These are phyloP conservation scores for Colletotrichum plurivorum DNA, from an alignment of 2,329 filamentous ascomycete genomes.

Conservation along the genomic window DNA sequence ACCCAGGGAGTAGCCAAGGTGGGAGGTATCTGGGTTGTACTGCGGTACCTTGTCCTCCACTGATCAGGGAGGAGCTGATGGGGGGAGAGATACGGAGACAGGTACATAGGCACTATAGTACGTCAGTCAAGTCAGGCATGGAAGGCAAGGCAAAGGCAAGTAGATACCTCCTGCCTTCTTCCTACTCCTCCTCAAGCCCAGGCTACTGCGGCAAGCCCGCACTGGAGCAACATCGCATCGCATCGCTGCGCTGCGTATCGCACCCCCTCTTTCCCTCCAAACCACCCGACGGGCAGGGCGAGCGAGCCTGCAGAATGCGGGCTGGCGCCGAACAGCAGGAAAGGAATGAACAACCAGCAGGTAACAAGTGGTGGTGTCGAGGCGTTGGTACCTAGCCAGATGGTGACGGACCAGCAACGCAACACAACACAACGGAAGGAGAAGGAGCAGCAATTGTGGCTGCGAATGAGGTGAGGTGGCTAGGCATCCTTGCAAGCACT, in stretches of 20 bases:
- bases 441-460: background rate
- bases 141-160: no score
- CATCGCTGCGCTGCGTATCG: background rate
- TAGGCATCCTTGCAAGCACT: constrained; percentile 11
- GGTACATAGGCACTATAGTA: constrained; percentile 17
- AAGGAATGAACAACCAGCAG: constrained; percentile 3
- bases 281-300: constrained; percentile 1
- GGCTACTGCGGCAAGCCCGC: constrained; percentile 20
- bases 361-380: constrained; percentile 1
- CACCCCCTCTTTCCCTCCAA: background rate
- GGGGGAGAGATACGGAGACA: background rate
- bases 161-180: no score
- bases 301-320: background rate
- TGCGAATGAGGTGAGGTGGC: constrained; percentile 11
- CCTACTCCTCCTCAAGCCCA: background rate
- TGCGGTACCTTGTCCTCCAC: background rate
- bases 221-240: constrained; percentile 10
- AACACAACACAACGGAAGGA: background rate
- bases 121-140: constrained; percentile 6
- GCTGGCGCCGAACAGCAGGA: background rate
- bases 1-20: constrained; percentile 25
- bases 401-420: constrained; percentile 10
- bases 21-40: constrained; percentile 7
- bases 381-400: constrained; percentile 21
- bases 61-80: background rate